A percentile compares a stretch with the other conserved stretches of the same genome.
These are phyloP conservation scores for Heliamphora exappendiculata DNA, from an alignment of 148 eudicot species.

Conservation along the genomic window DNA sequence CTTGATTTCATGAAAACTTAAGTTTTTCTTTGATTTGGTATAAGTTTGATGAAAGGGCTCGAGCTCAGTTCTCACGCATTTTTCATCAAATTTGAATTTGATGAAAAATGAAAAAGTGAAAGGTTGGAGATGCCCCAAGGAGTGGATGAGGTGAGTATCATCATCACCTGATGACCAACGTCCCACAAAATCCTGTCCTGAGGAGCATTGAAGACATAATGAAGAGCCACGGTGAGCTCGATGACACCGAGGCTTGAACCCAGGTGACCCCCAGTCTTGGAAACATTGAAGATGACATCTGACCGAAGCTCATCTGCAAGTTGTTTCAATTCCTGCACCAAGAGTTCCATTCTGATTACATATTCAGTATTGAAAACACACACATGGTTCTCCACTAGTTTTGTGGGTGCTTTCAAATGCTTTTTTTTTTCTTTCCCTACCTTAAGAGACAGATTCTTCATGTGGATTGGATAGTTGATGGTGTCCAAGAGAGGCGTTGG, in stretches of 20 bases:
- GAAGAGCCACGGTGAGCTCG: slow-evolving; percentile 97
- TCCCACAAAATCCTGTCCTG: slow-evolving; percentile 89
- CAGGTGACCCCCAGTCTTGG: slow-evolving; percentile 94
- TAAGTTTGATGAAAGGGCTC: no score
- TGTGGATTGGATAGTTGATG: slow-evolving; percentile 88
- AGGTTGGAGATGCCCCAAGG: no score
- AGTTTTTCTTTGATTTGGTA: no score
- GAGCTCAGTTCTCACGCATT: no score
- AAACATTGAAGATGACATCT: slow-evolving; percentile 87
- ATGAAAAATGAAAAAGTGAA: no score
- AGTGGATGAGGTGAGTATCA: slow-evolving; percentile 1
- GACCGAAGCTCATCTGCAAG: slow-evolving; percentile 81
- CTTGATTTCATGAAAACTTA: no score
- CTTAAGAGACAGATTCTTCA: slow-evolving; percentile 88
- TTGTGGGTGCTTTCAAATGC: not conserved
- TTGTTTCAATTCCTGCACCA: slow-evolving; percentile 79
- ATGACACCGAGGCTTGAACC: slow-evolving; percentile 98
- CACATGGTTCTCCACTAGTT: not conserved
- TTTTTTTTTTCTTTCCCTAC: slow-evolving; percentile 21
- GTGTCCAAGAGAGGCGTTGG: slow-evolving; percentile 97
- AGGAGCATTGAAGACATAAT: slow-evolving; percentile 85
- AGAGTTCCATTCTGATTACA: not conserved
- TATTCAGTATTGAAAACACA: not conserved
- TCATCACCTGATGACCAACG: slow-evolving; percentile 94
- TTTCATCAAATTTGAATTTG: no score